A percentile compares a stretch with the other conserved stretches of the same genome.
These are phyloP conservation scores for Emmonsiellopsis sp. DNA, from an alignment of 2,329 filamentous ascomycete genomes.

Conservation along the genomic window DNA sequence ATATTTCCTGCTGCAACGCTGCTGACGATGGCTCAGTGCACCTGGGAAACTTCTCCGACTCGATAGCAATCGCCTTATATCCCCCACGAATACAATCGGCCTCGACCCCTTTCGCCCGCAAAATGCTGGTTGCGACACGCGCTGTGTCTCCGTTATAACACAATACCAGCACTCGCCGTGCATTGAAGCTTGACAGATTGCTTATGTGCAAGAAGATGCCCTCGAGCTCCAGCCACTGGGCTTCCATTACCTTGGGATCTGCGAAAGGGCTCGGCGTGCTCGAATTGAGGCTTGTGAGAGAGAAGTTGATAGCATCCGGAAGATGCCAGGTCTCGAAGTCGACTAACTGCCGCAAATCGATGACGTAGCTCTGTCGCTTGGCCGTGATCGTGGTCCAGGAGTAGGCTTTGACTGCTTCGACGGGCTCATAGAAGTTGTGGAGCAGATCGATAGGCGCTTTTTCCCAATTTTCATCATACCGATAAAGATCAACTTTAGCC, in stretches of 20 bases:
- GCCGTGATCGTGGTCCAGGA: slow-evolving; percentile 1
- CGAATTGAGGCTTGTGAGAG: slow-evolving; percentile 28
- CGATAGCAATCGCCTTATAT: background rate
- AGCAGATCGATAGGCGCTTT: slow-evolving; percentile 32
- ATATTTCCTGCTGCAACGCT: background rate
- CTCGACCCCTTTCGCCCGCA: slow-evolving; percentile 41
- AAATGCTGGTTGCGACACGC: slow-evolving; percentile 44
- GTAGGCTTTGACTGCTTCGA: background rate
- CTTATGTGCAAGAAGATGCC: slow-evolving; percentile 26
- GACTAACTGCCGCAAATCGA: background rate
- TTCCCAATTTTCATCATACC: slow-evolving; percentile 49
- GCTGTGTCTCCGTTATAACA: slow-evolving; percentile 49
- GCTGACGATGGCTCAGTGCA: background rate
- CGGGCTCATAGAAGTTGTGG: slow-evolving; percentile 24
- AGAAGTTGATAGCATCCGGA: slow-evolving; percentile 37
- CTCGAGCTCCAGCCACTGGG: slow-evolving; percentile 42
- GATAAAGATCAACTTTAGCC: slow-evolving; percentile 42
- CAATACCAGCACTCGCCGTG: slow-evolving; percentile 35
- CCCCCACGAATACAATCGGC: slow-evolving; percentile 41
- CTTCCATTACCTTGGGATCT: slow-evolving; percentile 33
- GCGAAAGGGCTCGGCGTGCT: slow-evolving; percentile 38
- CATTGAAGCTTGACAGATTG: slow-evolving; percentile 13
- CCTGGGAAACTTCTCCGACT: background rate
- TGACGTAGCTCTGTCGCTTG: background rate
- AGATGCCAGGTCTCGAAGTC: slow-evolving; percentile 28